A percentile compares a stretch with the other conserved stretches of the same genome.
Evolutionary conservation across 2,329 filamentous ascomycete species (phyloP).

Genomic region (Ophiostoma himal-ulmi): DNA sequence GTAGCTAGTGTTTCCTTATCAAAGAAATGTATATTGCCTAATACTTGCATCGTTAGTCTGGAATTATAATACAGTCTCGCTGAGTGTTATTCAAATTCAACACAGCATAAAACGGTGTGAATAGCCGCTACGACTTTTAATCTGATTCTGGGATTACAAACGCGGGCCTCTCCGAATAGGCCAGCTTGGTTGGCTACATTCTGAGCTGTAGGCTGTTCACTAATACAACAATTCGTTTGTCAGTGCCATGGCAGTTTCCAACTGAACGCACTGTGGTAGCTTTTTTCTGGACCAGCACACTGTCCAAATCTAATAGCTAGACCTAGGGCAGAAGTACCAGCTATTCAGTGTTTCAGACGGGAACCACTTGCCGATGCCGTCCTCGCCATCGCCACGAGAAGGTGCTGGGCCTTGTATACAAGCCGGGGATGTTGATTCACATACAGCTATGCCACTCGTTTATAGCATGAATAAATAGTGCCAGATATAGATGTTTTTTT

Average conservation of each 20-base stretch:
- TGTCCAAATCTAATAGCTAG: neutral
- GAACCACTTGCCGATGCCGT: neutral
- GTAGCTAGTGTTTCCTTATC: no score
- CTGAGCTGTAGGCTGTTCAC: neutral
- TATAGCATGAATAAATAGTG: no score
- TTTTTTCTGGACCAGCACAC: neutral
- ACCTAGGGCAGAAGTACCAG: no score
- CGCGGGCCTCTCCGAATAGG: neutral
- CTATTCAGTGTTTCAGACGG: neutral
- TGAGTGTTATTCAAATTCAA: neutral
- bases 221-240: neutral
- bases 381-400: no score
- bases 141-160: neutral
- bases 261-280: neutral
- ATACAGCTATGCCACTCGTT: no score
- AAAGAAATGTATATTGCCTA: no score
- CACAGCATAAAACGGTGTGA: neutral
- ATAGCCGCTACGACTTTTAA: neutral
- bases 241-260: neutral
- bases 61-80: no score
- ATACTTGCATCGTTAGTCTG: no score
- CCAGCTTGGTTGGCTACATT: neutral
- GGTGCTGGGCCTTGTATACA: no score
- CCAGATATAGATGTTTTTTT: no score
- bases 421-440: no score